phyloP scores from a whole-genome alignment of 1,284 basidiomycete genomes.

The Ganoderma lingzhi region DNA sequence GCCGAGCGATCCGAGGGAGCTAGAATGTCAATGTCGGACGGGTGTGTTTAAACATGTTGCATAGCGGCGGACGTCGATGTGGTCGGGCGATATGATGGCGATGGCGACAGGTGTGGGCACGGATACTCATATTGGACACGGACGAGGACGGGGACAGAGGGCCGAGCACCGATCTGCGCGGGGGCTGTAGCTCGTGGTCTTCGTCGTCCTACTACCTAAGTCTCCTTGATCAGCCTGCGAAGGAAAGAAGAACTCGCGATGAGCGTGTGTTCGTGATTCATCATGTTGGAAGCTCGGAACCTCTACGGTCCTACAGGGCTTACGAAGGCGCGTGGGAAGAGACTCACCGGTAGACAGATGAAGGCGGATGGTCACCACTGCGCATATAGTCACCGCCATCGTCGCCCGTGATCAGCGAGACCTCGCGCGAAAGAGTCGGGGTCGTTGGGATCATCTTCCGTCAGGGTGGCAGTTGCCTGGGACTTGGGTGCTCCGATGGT shows the following conservation, averaged over 20 bases:
- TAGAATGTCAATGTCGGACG: neutral
- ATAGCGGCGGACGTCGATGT: neutral
- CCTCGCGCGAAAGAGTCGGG: constrained; percentile 73
- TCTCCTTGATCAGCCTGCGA: constrained; percentile 83
- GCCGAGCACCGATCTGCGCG: neutral
- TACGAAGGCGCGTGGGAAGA: neutral
- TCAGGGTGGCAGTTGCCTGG: constrained; percentile 61
- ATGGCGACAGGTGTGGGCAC: neutral
- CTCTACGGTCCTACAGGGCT: neutral
- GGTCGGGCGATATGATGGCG: neutral
- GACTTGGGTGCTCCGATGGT: constrained; percentile 52
- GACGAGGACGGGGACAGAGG: neutral
- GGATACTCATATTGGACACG: neutral
- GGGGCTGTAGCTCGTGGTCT: constrained; percentile 72
- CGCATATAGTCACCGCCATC: constrained; percentile 3
- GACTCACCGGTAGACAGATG: constrained; percentile 84
- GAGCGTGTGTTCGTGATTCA: constrained; percentile 7
- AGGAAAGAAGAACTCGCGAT: constrained; percentile 17
- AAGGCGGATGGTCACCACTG: constrained; percentile 92
- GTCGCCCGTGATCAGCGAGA: constrained; percentile 8
- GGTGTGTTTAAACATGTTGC: neutral
- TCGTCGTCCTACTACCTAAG: constrained; percentile 81
- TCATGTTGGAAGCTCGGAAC: neutral
- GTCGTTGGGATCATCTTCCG: constrained; percentile 75
- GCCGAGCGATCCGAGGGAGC: neutral